phyloP scores from a whole-genome alignment of 1,139 yeast species.

The Yamadazyma aaseri region DNA sequence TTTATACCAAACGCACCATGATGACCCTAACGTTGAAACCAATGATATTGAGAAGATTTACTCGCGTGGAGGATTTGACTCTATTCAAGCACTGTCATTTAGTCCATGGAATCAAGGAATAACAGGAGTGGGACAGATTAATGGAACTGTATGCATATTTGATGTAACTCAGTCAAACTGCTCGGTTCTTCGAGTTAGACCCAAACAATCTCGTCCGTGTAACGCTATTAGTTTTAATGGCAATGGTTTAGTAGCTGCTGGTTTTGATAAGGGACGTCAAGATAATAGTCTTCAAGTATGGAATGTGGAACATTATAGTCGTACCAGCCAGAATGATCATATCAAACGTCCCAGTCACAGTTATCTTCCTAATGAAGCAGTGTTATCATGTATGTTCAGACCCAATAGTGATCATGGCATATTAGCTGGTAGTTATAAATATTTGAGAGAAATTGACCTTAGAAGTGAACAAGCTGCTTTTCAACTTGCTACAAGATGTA shows the following conservation, averaged over 20 bases:
- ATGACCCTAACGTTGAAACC: conserved; percentile 33
- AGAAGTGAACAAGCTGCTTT: conserved; percentile 67
- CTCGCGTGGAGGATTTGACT: conserved; percentile 65
- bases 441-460: conserved; percentile 74
- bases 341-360: conserved; percentile 56
- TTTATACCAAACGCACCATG: conserved; percentile 54
- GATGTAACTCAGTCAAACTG: conserved; percentile 49
- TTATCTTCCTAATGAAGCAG: conserved; percentile 71
- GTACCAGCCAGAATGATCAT: conserved; percentile 40
- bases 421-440: conserved; percentile 75
- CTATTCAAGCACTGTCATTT: conserved; percentile 70
- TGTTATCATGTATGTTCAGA: conserved; percentile 65
- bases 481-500: conserved; percentile 75
- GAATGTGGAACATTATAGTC: conserved; percentile 66
- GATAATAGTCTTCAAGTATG: conserved; percentile 79
- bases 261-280: conserved; percentile 76
- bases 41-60: conserved; percentile 45
- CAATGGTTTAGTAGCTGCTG: conserved; percentile 68
- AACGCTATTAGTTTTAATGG: conserved; percentile 71
- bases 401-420: conserved; percentile 58
- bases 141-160: conserved; percentile 65
- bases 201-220: conserved; percentile 73
- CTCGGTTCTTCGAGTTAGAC: conserved; percentile 49
- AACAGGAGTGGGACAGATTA: conserved; percentile 70
- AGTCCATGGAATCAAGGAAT: conserved; percentile 57